phyloP scores from a whole-genome alignment of 2,329 filamentous ascomycete genomes.

The Massarina eburnea region DNA sequence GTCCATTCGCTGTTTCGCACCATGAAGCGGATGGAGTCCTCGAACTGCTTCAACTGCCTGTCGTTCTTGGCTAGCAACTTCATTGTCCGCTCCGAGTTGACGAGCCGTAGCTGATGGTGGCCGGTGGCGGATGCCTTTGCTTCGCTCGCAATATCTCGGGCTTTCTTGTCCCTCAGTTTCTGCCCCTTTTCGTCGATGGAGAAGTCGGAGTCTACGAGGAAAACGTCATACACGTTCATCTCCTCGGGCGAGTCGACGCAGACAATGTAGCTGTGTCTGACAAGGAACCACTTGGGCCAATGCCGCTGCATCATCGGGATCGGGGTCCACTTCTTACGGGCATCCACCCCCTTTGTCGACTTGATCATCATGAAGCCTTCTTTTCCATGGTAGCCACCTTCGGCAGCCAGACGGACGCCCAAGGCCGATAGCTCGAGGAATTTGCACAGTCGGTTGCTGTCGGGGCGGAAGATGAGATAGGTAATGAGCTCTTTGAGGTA shows the following conservation, averaged over 20 bases:
- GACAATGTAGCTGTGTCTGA: slow-evolving; percentile 96
- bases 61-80: slow-evolving; percentile 91
- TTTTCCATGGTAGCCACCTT: slow-evolving; percentile 96
- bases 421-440: slow-evolving; percentile 94
- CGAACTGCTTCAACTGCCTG: slow-evolving; percentile 84
- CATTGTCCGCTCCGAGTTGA: slow-evolving; percentile 88
- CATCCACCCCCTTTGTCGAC: slow-evolving; percentile 85
- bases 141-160: slow-evolving; percentile 64
- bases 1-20: slow-evolving; percentile 79
- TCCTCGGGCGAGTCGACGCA: slow-evolving; percentile 98
- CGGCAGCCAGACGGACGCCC: slow-evolving; percentile 88
- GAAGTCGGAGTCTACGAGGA: slow-evolving; percentile 91
- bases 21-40: slow-evolving; percentile 90
- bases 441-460: slow-evolving; percentile 93
- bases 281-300: slow-evolving; percentile 93
- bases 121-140: slow-evolving; percentile 66
- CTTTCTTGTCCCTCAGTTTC: slow-evolving; percentile 53
- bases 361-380: slow-evolving; percentile 93
- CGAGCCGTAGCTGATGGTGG: slow-evolving; percentile 84
- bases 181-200: slow-evolving; percentile 71
- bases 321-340: slow-evolving; percentile 77
- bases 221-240: slow-evolving; percentile 98
- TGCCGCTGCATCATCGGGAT: slow-evolving; percentile 78
- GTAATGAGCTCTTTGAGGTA: slow-evolving; percentile 94
- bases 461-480: slow-evolving; percentile 94